Conservation (phyloP, 169 alveolate species). For the Plasmodium malariae region DNA sequence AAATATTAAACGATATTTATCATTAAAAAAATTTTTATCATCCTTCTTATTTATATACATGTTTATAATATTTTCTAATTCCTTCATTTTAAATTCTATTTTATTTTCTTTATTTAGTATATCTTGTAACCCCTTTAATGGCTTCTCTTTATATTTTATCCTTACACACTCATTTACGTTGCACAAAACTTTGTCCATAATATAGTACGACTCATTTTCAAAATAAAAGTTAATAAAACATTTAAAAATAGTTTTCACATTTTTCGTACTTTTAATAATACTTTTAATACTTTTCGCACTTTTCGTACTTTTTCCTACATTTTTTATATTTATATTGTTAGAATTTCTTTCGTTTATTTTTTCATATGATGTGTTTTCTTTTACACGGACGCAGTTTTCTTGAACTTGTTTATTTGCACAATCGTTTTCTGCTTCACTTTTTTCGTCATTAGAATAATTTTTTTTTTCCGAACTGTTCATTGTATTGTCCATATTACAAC, state of each 20-base stretch:
- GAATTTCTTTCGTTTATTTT: no score
- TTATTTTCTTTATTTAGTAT: conserved; percentile 34
- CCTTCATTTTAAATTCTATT: conserved; percentile 30
- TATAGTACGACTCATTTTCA: conserved; percentile 52
- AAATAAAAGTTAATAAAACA: conserved; percentile 33
- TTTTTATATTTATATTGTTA: no score
- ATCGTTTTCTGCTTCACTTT: no score
- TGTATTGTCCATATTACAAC: no score
- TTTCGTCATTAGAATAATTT: no score
- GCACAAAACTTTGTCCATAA: conserved; percentile 34
- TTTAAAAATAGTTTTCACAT: neutral
- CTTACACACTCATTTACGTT: conserved; percentile 43
- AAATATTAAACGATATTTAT: neutral
- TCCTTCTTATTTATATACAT: conserved; percentile 29
- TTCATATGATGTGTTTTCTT: no score
- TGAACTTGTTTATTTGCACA: no score
- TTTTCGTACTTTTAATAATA: conserved; percentile 2
- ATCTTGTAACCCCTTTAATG: conserved; percentile 11
- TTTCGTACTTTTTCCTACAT: neutral
- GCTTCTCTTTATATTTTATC: conserved; percentile 36
- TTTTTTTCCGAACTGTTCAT: no score
- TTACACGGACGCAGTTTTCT: no score
- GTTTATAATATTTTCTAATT: conserved; percentile 37
- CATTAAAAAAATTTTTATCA: conserved; percentile 22
- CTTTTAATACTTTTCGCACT: neutral